phyloP scores from a whole-genome alignment of 768 basidiomycete species.

The Hemileccinum impolitum region DNA sequence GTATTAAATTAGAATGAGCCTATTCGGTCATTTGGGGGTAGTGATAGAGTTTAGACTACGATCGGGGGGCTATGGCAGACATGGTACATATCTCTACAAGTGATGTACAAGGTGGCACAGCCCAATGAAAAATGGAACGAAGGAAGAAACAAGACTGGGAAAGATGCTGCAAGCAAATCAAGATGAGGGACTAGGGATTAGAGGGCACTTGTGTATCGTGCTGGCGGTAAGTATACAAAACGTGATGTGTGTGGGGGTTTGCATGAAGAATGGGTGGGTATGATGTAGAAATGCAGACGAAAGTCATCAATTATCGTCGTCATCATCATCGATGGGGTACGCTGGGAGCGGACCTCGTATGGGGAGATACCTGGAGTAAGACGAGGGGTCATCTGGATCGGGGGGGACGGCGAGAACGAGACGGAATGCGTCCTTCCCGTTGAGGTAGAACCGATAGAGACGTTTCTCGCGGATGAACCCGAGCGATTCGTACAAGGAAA shows the following conservation, averaged over 20 bases:
- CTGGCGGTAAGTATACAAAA: slow-evolving; percentile 4
- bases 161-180: neutral
- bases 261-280: slow-evolving; percentile 10
- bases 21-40: neutral
- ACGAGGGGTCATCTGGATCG: slow-evolving; percentile 23
- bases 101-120: slow-evolving; percentile 4
- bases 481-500: slow-evolving; percentile 85
- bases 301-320: slow-evolving; percentile 18
- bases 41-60: neutral
- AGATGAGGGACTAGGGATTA: slow-evolving; percentile 7
- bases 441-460: slow-evolving; percentile 92
- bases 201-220: slow-evolving; percentile 9
- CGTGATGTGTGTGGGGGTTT: neutral
- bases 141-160: neutral
- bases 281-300: slow-evolving; percentile 1
- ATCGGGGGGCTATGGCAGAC: no score
- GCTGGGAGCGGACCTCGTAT: slow-evolving; percentile 15
- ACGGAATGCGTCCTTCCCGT: slow-evolving; percentile 93
- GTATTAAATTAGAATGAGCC: slow-evolving; percentile 14
- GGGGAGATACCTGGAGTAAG: slow-evolving; percentile 11
- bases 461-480: slow-evolving; percentile 97
- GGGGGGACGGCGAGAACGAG: slow-evolving; percentile 63
- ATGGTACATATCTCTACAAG: slow-evolving; percentile 8
- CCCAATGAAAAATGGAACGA: no score
- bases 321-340: slow-evolving; percentile 25